A percentile compares a stretch with the other conserved stretches of the same genome.
Conservation (phyloP, 768 basidiomycete genomes). For the Stropharia rugosoannulata region DNA sequence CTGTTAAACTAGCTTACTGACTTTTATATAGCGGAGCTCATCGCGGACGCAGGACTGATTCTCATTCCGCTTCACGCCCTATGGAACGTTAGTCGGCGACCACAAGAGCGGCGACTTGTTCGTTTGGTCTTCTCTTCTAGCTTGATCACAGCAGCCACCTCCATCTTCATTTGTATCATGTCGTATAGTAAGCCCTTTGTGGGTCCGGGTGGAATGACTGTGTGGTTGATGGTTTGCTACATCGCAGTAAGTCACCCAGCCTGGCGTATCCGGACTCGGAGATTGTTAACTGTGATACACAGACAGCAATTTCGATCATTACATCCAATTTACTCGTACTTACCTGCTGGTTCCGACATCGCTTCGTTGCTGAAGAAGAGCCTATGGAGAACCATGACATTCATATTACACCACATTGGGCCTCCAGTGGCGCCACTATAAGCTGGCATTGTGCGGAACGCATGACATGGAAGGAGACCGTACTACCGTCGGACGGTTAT, state of each 20-base stretch:
- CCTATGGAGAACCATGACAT: neutral
- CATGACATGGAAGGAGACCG: too few species aligned
- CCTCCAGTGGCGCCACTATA: neutral
- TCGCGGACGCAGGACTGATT: neutral
- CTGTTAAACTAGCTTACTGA: neutral
- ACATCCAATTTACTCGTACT: slow-evolving; percentile 6
- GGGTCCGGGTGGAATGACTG: neutral
- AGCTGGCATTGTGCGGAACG: too few species aligned
- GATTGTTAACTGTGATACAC: neutral
- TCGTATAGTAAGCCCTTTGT: neutral
- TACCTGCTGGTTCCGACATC: slow-evolving; percentile 1
- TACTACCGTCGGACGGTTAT: too few species aligned
- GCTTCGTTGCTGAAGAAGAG: neutral
- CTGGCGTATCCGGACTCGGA: neutral
- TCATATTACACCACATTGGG: neutral
- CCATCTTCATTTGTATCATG: neutral
- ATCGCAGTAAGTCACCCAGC: neutral
- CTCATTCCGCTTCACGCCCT: slow-evolving; percentile 2
- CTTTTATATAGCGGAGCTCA: neutral
- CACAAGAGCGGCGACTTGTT: slow-evolving; percentile 2
- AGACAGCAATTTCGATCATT: slow-evolving; percentile 6
- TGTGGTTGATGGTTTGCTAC: slow-evolving; percentile 10
- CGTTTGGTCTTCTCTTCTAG: slow-evolving; percentile 11
- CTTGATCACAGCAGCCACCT: neutral
- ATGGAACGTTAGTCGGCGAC: slow-evolving; percentile 2